A percentile compares a stretch with the other conserved stretches of the same genome.
phyloP scores from a whole-genome alignment of 805 yeast genomes.

The Maudiozyma turicensis region DNA sequence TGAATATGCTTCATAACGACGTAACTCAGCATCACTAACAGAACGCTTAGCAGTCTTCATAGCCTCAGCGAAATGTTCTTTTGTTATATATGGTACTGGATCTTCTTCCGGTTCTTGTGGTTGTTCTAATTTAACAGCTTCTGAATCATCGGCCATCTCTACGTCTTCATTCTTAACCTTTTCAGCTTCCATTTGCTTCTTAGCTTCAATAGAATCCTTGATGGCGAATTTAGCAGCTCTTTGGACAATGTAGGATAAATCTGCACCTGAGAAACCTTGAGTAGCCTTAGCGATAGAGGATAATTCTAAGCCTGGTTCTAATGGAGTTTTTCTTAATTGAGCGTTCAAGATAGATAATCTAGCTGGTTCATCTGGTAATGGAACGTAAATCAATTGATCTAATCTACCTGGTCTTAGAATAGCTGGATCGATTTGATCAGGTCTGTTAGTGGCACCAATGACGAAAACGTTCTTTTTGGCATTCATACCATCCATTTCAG shows the following conservation, averaged over 20 bases:
- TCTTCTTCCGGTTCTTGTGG: conserved; percentile 60
- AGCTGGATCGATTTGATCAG: conserved; percentile 99
- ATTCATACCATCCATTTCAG: conserved; percentile 99
- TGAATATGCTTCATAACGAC: conserved; percentile 97
- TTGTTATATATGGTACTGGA: conserved; percentile 91
- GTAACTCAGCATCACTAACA: conserved; percentile 91
- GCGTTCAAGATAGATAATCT: conserved; percentile 89
- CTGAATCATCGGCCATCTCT: conserved; percentile 34
- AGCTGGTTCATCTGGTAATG: conserved; percentile 93
- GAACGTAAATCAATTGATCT: conserved; percentile 96
- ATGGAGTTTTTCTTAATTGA: conserved; percentile 95
- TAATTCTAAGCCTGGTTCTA: conserved; percentile 92
- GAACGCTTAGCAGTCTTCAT: conserved; percentile 99
- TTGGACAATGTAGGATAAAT: conserved; percentile 91
- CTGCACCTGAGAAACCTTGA: conserved; percentile 99
- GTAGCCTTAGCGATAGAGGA: conserved; percentile 85
- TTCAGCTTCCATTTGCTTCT: conserved; percentile 37
- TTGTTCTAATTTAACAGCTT: conserved; percentile 16
- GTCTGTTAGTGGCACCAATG: conserved; percentile 98
- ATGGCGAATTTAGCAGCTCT: conserved; percentile 98
- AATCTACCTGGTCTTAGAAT: conserved; percentile 97
- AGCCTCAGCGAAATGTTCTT: conserved; percentile 95
- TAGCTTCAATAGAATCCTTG: conserved; percentile 93
- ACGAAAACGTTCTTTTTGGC: conserved; percentile 98
- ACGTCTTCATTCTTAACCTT: conserved; percentile 41